Conservation (phyloP, 2,329 filamentous ascomycete genomes). For the Aspergillus latus region DNA sequence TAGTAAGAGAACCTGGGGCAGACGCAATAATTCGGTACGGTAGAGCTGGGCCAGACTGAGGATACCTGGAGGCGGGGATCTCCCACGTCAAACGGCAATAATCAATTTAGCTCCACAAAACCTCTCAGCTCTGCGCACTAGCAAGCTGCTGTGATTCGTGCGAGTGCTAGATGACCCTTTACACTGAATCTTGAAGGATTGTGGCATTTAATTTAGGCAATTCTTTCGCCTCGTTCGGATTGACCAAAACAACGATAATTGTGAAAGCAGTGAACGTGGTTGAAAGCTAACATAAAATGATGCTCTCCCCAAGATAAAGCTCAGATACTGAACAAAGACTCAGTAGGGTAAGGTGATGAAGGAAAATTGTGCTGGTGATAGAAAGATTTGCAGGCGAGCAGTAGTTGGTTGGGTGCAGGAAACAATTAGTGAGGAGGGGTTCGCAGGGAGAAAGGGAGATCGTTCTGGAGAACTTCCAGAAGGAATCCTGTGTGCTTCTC, state of each 20-base stretch:
- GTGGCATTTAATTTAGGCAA: not conserved
- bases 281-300: not conserved
- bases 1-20: conserved; percentile 7
- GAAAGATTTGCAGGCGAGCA: not conserved
- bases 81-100: conserved; percentile 32
- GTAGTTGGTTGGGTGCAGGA: not conserved
- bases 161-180: not conserved
- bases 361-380: not conserved
- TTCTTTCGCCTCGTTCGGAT: not conserved
- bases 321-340: not conserved
- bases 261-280: not conserved
- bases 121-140: not conserved
- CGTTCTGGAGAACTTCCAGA: conserved; percentile 13
- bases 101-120: conserved; percentile 30
- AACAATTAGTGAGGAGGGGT: conserved; percentile 1
- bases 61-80: conserved; percentile 31
- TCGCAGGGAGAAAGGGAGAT: not conserved
- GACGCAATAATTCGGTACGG: not conserved
- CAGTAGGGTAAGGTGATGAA: not conserved
- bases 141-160: conserved; percentile 1
- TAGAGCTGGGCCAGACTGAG: conserved; percentile 10
- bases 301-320: not conserved
- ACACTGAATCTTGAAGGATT: not conserved
- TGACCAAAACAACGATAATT: not conserved
- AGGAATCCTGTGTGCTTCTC: conserved; percentile 2